These are phyloP conservation scores for Paramecium sonneborni DNA, from an alignment of 73 alveolate genomes.

Conservation along the genomic window DNA sequence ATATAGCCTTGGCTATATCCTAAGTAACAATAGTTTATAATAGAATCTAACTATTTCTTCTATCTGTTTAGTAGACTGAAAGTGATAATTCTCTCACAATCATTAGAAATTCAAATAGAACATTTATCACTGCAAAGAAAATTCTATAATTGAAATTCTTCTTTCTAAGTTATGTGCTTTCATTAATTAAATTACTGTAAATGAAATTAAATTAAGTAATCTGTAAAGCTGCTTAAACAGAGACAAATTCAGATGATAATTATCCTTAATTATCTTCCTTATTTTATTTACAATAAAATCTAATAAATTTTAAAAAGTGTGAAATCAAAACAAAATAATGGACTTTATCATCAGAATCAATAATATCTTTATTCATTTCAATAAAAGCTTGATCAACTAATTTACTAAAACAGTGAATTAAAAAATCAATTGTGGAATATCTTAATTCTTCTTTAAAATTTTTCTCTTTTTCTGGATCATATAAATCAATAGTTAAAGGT, in stretches of 20 bases:
- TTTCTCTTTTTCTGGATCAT: constrained; percentile 49
- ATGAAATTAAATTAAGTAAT: constrained; percentile 70
- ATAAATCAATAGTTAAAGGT: constrained; percentile 41
- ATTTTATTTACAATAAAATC: constrained; percentile 58
- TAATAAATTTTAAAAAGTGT: constrained; percentile 68
- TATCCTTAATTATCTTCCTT: constrained; percentile 27
- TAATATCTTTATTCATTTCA: constrained; percentile 70
- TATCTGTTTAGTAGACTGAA: neutral
- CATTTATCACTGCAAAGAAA: constrained; percentile 46
- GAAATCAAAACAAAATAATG: constrained; percentile 74
- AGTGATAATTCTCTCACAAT: constrained; percentile 52
- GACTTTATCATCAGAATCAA: constrained; percentile 74
- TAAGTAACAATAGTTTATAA: constrained; percentile 29
- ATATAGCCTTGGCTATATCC: constrained; percentile 53
- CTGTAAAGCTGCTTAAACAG: constrained; percentile 73
- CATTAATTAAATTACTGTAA: constrained; percentile 65
- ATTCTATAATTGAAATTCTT: constrained; percentile 50
- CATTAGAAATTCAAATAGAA: neutral
- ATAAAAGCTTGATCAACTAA: constrained; percentile 70
- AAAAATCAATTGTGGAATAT: constrained; percentile 67
- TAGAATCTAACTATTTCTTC: constrained; percentile 59
- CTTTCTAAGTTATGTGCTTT: constrained; percentile 58
- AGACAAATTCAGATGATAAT: constrained; percentile 63
- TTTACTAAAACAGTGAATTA: constrained; percentile 72
- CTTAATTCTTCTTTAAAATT: constrained; percentile 49